A percentile compares a stretch with the other conserved stretches of the same genome.
These are phyloP conservation scores for Pseudocohnilembus persalinus DNA, from an alignment of 169 alveolate species.

Conservation along the genomic window DNA sequence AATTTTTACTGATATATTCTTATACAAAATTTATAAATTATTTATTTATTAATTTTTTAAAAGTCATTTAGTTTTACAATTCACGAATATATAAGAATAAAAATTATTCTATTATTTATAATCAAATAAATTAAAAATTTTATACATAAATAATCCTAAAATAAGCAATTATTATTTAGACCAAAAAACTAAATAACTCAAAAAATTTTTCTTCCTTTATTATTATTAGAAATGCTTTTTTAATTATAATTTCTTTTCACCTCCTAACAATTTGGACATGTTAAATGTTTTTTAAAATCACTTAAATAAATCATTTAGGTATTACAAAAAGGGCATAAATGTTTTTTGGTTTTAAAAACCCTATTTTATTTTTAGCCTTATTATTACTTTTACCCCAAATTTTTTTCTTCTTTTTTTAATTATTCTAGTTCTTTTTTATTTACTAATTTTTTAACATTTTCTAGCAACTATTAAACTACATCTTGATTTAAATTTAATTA, in stretches of 20 bases:
- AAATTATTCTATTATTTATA: no score
- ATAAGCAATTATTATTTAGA: no score
- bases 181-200: no score
- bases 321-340: conserved; percentile 24
- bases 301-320: conserved; percentile 30
- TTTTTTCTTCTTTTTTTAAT: background rate
- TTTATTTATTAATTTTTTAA: no score
- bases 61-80: no score
- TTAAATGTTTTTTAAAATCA: conserved; percentile 39
- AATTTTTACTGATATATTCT: no score
- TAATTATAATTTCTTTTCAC: conserved; percentile 11
- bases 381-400: no score
- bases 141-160: no score
- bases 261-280: conserved; percentile 26
- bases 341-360: background rate
- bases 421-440: background rate
- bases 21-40: no score
- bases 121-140: no score
- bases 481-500: background rate
- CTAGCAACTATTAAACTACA: background rate
- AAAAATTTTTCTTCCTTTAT: no score
- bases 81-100: no score
- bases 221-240: background rate
- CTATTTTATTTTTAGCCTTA: background rate
- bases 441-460: background rate